These are phyloP conservation scores for Aristolochia californica DNA, from an alignment of 164 flowering plant species.

Conservation along the genomic window DNA sequence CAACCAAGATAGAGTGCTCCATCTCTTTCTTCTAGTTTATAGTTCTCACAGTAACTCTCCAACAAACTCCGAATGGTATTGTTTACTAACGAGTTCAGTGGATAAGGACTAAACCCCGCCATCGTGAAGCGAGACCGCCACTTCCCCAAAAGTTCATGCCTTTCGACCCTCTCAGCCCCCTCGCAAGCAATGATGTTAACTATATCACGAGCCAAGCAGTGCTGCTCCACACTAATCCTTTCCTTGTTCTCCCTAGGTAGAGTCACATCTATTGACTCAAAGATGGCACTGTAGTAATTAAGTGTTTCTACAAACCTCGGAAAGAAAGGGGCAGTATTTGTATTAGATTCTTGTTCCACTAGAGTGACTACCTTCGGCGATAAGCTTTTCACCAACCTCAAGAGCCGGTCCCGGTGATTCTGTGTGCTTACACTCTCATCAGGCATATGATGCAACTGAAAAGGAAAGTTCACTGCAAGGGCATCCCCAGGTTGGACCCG, in stretches of 20 bases:
- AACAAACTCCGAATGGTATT: constrained; percentile 43
- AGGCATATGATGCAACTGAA: constrained; percentile 66
- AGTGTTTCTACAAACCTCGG: constrained; percentile 51
- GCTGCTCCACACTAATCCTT: constrained; percentile 66
- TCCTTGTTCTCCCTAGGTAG: constrained; percentile 58
- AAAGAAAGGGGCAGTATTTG: constrained; percentile 57
- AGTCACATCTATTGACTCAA: constrained; percentile 61
- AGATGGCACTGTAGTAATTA: constrained; percentile 44
- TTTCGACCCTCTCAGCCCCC: constrained; percentile 63
- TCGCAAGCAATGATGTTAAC: constrained; percentile 79
- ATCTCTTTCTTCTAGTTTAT: constrained; percentile 54
- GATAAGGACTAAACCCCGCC: constrained; percentile 69
- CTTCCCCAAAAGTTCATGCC: constrained; percentile 60
- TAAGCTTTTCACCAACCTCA: constrained; percentile 56
- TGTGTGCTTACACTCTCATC: constrained; percentile 59
- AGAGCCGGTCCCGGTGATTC: constrained; percentile 57
- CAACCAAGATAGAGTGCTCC: constrained; percentile 67
- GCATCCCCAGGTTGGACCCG: constrained; percentile 50
- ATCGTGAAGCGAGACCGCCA: constrained; percentile 50
- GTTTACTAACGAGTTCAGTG: constrained; percentile 49
- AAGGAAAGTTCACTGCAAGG: constrained; percentile 58
- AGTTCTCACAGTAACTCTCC: constrained; percentile 35
- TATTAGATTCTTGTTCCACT: constrained; percentile 66
- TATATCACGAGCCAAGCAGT: constrained; percentile 63
- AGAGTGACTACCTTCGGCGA: constrained; percentile 76